Percentiles rank a stretch among this genome's conserved stretches.
Conservation (phyloP, 768 basidiomycete species). For the Calocybe gangraenosa region DNA sequence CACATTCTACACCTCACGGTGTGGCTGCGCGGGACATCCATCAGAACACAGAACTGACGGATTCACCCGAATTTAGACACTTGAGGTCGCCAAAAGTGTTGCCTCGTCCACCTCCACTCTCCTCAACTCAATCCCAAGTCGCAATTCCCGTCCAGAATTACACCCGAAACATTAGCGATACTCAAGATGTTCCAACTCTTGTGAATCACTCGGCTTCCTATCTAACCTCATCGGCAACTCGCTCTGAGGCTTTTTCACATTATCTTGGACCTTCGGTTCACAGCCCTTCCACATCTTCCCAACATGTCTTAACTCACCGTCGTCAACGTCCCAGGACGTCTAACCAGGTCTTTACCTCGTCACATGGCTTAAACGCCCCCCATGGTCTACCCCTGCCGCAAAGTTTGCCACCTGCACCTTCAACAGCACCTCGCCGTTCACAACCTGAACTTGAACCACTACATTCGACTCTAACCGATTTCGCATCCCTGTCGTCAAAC, state of each 20-base stretch:
- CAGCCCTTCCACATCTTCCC: slow-evolving; percentile 33
- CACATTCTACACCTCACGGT: too few species aligned
- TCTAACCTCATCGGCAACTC: slow-evolving; percentile 33
- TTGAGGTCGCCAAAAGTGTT: slow-evolving; percentile 51
- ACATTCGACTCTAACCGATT: slow-evolving; percentile 34
- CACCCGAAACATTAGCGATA: slow-evolving; percentile 27
- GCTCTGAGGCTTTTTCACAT: slow-evolving; percentile 34
- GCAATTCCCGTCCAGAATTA: slow-evolving; percentile 48
- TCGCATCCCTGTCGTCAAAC: slow-evolving; percentile 48
- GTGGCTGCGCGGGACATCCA: slow-evolving; percentile 7
- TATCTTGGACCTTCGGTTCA: slow-evolving; percentile 57
- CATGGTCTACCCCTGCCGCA: slow-evolving; percentile 76
- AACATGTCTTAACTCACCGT: slow-evolving; percentile 57
- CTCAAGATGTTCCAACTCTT: slow-evolving; percentile 44
- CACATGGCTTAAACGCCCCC: slow-evolving; percentile 68
- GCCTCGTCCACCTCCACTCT: slow-evolving; percentile 27
- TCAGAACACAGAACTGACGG: slow-evolving; percentile 45
- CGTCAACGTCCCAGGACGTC: slow-evolving; percentile 66
- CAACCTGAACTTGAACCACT: slow-evolving; percentile 30
- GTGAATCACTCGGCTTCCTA: slow-evolving; percentile 47
- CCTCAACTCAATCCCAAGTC: slow-evolving; percentile 27
- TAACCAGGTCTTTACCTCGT: slow-evolving; percentile 55
- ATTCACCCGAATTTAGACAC: slow-evolving; percentile 47
- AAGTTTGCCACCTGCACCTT: slow-evolving; percentile 63
- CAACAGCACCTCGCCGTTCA: slow-evolving; percentile 49